Conservation (phyloP, 2,329 filamentous ascomycete species). For the Cadophora luteo-olivacea region DNA sequence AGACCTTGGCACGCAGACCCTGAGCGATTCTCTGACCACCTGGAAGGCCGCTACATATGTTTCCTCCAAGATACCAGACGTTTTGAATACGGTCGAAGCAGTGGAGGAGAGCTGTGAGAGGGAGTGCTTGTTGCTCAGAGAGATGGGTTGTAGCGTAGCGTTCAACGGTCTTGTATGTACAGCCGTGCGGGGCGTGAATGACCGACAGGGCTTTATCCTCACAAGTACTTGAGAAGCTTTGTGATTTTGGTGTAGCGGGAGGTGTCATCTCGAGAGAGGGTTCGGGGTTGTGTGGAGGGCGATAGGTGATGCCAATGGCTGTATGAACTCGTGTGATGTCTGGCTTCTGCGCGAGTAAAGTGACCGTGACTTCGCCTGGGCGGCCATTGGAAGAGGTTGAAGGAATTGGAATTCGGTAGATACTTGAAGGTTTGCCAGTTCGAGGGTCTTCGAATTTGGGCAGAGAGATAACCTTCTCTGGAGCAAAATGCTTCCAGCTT, state of each 20-base stretch:
- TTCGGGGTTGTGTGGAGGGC: constrained; percentile 34
- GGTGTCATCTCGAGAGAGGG: constrained; percentile 20
- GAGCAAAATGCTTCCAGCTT: constrained; percentile 72
- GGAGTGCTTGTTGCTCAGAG: constrained; percentile 60
- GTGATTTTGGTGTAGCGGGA: constrained; percentile 19
- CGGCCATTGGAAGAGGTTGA: constrained; percentile 57
- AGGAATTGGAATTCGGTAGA: constrained; percentile 57
- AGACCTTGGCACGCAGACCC: constrained; percentile 58
- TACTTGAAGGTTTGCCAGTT: constrained; percentile 37
- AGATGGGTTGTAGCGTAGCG: constrained; percentile 65
- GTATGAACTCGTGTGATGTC: constrained; percentile 68
- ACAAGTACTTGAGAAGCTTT: constrained; percentile 41
- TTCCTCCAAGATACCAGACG: constrained; percentile 67
- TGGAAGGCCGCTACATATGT: constrained; percentile 62
- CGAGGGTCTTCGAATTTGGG: constrained; percentile 54
- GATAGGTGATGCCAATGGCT: constrained; percentile 76
- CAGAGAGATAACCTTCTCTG: constrained; percentile 53
- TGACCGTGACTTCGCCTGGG: constrained; percentile 73
- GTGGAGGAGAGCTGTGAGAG: constrained; percentile 69
- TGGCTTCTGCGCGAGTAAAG: constrained; percentile 65
- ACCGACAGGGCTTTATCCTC: constrained; percentile 58
- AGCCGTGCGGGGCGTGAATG: constrained; percentile 70
- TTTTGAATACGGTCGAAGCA: constrained; percentile 65
- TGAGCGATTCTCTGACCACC: constrained; percentile 63
- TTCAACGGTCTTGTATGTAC: constrained; percentile 58